Evolutionary conservation across 495 filamentous ascomycete genomes (phyloP).

Genomic region (Penicillium roqueforti): DNA sequence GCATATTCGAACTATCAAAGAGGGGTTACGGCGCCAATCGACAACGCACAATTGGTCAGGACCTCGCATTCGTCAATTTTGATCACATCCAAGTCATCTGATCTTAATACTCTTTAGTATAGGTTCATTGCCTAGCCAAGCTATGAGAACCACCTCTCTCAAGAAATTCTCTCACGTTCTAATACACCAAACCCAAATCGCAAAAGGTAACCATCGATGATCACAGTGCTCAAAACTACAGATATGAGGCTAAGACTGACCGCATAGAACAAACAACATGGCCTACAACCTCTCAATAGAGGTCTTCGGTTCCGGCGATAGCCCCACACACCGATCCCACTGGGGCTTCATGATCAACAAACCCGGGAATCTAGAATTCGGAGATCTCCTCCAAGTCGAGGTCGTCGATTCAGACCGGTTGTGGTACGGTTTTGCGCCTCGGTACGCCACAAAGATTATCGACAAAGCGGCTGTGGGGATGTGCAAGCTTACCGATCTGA

Average conservation of each 20-base stretch:
- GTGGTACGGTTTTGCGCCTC: constrained; percentile 15
- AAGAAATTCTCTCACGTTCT: background rate
- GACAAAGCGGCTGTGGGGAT: constrained; percentile 12
- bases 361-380: constrained; percentile 12
- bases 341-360: constrained; percentile 26
- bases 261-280: background rate
- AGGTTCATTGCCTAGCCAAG: background rate
- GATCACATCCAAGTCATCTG: constrained; percentile 3
- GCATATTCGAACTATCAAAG: background rate
- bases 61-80: background rate
- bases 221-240: background rate
- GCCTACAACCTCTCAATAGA: constrained; percentile 22
- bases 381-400: constrained; percentile 25
- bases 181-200: background rate
- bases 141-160: background rate
- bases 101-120: background rate
- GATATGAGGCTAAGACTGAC: background rate
- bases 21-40: background rate
- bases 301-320: constrained; percentile 21
- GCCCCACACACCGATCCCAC: constrained; percentile 21
- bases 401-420: constrained; percentile 14
- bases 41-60: constrained; percentile 1
- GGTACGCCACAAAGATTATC: constrained; percentile 10
- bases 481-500: constrained; percentile 12
- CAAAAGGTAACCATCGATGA: background rate